Conservation (phyloP, 768 basidiomycete genomes). For the Pleurotus pulmonarius region DNA sequence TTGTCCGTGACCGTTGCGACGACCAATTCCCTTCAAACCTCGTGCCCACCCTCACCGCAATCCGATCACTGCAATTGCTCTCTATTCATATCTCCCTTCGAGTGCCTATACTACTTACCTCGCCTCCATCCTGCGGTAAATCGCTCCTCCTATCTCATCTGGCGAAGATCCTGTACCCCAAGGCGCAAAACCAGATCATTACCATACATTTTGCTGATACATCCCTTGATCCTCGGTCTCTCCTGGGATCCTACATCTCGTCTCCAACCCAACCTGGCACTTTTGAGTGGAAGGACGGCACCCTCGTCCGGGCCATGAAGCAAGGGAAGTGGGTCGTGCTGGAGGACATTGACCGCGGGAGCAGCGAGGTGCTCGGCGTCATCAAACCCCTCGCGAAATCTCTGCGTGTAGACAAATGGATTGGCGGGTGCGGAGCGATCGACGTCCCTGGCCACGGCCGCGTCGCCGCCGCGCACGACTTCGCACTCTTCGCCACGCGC, state of each 20-base stretch:
- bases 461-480: slow-evolving; percentile 73
- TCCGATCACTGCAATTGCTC: slow-evolving; percentile 55
- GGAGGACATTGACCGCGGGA: slow-evolving; percentile 88
- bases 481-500: slow-evolving; percentile 87
- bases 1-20: slow-evolving; percentile 43
- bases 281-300: slow-evolving; percentile 97
- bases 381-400: slow-evolving; percentile 84
- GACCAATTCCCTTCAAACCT: slow-evolving; percentile 30
- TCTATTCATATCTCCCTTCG: slow-evolving; percentile 63
- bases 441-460: slow-evolving; percentile 71
- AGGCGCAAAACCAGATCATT: slow-evolving; percentile 63
- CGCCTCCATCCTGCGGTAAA: slow-evolving; percentile 87
- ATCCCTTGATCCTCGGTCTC: slow-evolving; percentile 88
- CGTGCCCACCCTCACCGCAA: slow-evolving; percentile 63
- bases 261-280: slow-evolving; percentile 78
- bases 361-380: slow-evolving; percentile 83
- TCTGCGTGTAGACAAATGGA: slow-evolving; percentile 61
- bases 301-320: slow-evolving; percentile 83
- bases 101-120: slow-evolving; percentile 78
- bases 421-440: slow-evolving; percentile 67
- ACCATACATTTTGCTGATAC: slow-evolving; percentile 92
- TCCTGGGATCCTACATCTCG: slow-evolving; percentile 91
- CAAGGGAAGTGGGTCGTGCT: slow-evolving; percentile 93
- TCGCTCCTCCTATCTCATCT: slow-evolving; percentile 76
- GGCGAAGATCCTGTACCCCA: slow-evolving; percentile 60